Base-by-base conservation (phyloP, 345 rosid genomes). In the Citropsis articulata region DNA sequence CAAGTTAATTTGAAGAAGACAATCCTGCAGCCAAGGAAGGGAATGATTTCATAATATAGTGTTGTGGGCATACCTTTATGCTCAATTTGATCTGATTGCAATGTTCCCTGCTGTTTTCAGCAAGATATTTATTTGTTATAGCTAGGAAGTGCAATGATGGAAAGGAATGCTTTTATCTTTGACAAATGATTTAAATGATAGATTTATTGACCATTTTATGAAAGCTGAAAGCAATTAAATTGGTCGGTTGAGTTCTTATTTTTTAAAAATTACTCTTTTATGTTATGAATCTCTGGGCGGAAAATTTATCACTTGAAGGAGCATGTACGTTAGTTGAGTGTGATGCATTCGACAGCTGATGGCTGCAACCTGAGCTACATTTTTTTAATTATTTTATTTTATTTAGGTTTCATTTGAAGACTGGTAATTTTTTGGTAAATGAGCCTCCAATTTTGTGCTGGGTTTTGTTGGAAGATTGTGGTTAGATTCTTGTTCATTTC, bases 131-230 rank as follows among this genome's bases (percentile, higher is more conserved):
- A 7, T 42, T 42, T 74, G 6, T 16, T 45, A 5, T 16, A 27
- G 35, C 45, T 30, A 33, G 30, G 62, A 31, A 66, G 14, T 50
- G 12, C 27, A 31, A 35, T 38, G 63, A 53, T 33, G 33, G 31
- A 50, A 63, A 66, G 45, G 42, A 31, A 61, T 28, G 13, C 30
- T 64, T 64, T 33, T 22, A 24, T 53, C 48, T 72, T 9, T 22
- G 48, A 33, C 5, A 42, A 28, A 75, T 63, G 71, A 48, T 38
- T 38, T 75, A 35, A 30, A 66, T 76, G 63, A 24, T 66, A 65
- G 38, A 50, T 50, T 24, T 35, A 27, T 45, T 65, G 64, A 33
- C 24, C 5, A n/a, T 50, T 76, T n/a, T 2, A 4, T 35, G n/a
- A 12, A 24, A 60, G 35, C 48, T 25, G 16, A 35, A 66, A 55